Evolutionary conservation across 257 asterid genomes (phyloP).

Genomic region (Plantago major): DNA sequence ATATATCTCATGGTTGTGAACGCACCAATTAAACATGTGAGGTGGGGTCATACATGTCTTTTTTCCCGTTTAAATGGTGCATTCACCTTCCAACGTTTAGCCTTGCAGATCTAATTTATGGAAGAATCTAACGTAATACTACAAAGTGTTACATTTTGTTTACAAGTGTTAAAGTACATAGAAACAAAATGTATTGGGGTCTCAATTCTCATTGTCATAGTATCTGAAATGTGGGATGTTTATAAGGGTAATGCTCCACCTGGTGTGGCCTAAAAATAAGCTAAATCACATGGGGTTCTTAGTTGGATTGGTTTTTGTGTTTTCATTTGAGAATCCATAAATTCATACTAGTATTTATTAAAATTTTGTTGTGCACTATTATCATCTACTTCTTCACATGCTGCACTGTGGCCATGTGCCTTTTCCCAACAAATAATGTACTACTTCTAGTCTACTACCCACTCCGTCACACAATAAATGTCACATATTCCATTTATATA

Average conservation of each 20-base stretch:
- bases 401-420: constrained; percentile 56
- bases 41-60: too few species aligned
- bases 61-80: too few species aligned
- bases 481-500: too few species aligned
- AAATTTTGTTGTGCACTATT: constrained; percentile 18
- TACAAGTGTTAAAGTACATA: not conserved
- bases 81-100: too few species aligned
- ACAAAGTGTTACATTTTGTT: too few species aligned
- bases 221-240: constrained; percentile 18
- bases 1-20: too few species aligned
- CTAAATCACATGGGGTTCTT: constrained; percentile 52
- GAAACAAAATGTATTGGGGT: not conserved
- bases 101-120: too few species aligned
- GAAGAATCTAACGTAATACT: too few species aligned
- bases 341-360: constrained; percentile 16
- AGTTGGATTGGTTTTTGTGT: constrained; percentile 44
- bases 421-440: constrained; percentile 19
- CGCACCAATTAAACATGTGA: too few species aligned
- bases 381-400: constrained; percentile 29
- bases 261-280: constrained; percentile 47
- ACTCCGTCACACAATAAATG: too few species aligned
- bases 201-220: not conserved
- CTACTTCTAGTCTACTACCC: not conserved
- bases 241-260: constrained; percentile 17
- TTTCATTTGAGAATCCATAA: constrained; percentile 25